Base-by-base conservation (phyloP, 345 rosid species). In the Alliaria petiolata region DNA sequence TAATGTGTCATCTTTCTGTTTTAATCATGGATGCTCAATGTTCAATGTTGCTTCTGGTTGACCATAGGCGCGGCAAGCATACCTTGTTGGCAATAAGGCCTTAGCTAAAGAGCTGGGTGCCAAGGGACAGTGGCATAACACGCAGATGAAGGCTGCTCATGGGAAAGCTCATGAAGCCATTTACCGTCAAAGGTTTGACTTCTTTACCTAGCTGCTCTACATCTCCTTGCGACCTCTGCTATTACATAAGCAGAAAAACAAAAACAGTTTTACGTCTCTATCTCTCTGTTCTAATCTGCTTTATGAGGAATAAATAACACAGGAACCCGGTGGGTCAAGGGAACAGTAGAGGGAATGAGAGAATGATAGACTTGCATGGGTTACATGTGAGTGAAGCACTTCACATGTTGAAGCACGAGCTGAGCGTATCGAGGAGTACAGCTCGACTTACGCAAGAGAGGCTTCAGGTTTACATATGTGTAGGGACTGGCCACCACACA, bases 301-400 rank as follows among this genome's bases (percentile, higher is more conserved):
- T 19, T 62, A 46, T 31, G 71, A 69, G 65, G 13, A 45, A 69
- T 39, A 40, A 40, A 58, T n/a, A 40, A 62, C 75, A 55, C 83
- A 93, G 98, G 92, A 91, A 95, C 76, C 89, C 97, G 3, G 83
- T 69, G 72, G 81, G 84, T 38, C 76, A 75, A 51, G 96, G 87
- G 65, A 78, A 80, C 72, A 83, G 79, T 39, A 83, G 97, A 85
- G 97, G 92, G 36, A 85, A 81, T 35, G 97, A 91, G 72, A 83
- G 89, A 66, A 91, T 95, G 90, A 95, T 95, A 80, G 99, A 95
- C 81, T 85, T 95, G 67, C 99, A 95, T n/a, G 99, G 99, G 47
- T 80, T 95, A 74, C 99, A 95, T 68, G 96, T 89, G 17, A 87
- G 81, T 13, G 99, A 91, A 83, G 98, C 99, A 54, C 72, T 95